Conservation (phyloP, 306 rosid genomes). For the Carpinus viminea region DNA sequence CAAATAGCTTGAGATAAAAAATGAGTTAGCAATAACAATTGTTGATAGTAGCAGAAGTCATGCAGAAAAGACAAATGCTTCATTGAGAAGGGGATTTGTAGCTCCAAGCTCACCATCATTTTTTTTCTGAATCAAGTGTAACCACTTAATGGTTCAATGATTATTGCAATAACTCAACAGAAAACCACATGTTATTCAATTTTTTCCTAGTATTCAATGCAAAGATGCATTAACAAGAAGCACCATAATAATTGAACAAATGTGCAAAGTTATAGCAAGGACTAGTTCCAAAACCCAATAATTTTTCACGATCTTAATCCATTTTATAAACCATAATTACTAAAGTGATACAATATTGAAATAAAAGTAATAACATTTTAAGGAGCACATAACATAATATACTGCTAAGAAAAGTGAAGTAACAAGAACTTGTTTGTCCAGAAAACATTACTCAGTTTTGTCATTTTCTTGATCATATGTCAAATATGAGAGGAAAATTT, state of each 20-base stretch:
- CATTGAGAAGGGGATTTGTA: background rate
- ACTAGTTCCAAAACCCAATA: background rate
- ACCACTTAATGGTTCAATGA: background rate
- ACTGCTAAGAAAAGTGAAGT: background rate
- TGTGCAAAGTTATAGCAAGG: background rate
- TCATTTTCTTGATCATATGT: background rate
- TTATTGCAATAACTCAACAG: background rate
- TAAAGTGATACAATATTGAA: no score
- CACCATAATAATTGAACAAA: background rate
- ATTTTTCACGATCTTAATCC: background rate
- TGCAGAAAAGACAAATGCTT: background rate
- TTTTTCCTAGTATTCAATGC: background rate
- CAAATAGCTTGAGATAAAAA: slow-evolving; percentile 1
- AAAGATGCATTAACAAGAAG: background rate
- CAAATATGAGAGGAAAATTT: background rate
- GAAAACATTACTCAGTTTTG: no score
- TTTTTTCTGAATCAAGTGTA: background rate
- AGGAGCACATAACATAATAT: background rate
- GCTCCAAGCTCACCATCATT: background rate
- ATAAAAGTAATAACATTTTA: background rate
- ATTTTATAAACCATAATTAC: no score
- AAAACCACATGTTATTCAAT: background rate
- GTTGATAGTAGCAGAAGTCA: slow-evolving; percentile 10
- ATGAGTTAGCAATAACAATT: background rate
- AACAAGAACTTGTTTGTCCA: background rate